A percentile compares a stretch with the other conserved stretches of the same genome.
Conservation (phyloP, 768 basidiomycete species). For the Lentinula guzmanii region DNA sequence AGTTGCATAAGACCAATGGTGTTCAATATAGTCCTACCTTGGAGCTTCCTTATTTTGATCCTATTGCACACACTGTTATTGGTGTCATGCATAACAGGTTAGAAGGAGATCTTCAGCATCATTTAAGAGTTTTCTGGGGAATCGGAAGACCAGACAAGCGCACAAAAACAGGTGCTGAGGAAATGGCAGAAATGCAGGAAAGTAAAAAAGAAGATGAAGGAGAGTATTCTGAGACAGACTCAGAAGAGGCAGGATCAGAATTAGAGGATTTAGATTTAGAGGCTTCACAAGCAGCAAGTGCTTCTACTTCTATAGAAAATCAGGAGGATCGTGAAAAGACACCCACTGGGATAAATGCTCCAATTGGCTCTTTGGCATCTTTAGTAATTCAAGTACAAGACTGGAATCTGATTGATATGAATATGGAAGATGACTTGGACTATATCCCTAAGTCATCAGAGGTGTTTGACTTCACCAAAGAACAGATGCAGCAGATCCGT, state of each 20-base stretch:
- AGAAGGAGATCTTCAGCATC: conserved; percentile 11
- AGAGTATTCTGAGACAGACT: conserved; percentile 1
- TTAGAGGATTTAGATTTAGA: too few species aligned
- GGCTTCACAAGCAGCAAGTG: too few species aligned
- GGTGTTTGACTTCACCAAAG: conserved; percentile 3
- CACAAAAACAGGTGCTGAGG: too few species aligned
- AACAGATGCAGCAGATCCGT: conserved; percentile 4
- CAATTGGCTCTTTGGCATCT: too few species aligned
- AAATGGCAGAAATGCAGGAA: too few species aligned
- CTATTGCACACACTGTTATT: conserved; percentile 10
- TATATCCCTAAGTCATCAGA: conserved; percentile 1
- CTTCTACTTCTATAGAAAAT: background rate
- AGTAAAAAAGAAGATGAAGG: too few species aligned
- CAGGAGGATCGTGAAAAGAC: background rate
- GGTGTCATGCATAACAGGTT: conserved; percentile 16
- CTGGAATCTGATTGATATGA: background rate
- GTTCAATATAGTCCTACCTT: conserved; percentile 21
- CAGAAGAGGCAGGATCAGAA: too few species aligned
- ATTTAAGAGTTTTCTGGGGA: conserved; percentile 13
- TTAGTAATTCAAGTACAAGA: background rate
- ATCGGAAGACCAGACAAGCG: conserved; percentile 2
- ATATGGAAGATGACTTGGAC: conserved; percentile 8
- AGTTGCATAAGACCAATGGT: conserved; percentile 13
- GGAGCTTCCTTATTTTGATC: conserved; percentile 12
- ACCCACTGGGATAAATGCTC: too few species aligned